Base-by-base conservation (phyloP, 225 moss, liverwort and hornwort genomes). In the Pleurozium schreberi region DNA sequence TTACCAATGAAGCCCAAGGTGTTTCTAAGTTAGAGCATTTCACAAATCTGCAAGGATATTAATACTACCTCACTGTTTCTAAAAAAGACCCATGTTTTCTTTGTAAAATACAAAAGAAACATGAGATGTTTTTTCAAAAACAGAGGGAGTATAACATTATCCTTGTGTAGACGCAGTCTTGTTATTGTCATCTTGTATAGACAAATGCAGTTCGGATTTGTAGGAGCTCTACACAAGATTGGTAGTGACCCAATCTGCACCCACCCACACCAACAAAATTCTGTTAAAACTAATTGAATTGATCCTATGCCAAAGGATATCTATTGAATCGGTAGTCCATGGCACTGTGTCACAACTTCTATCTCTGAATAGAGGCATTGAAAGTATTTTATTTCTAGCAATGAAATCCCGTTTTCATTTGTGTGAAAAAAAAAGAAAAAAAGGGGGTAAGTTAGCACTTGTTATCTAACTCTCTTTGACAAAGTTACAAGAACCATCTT, bases 181-280 rank as follows among this genome's bases (percentile, higher is more conserved):
- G 4, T 73, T 7, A 33, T 89, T 10, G 17, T 89, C 87, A 57
- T 81, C 87, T 47, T 65, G 84, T 64, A 80, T 7, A 9, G 40
- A 75, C 26, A 90, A 9, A 6, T 1, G 15, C 12, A 38, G 38
- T 65, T 92, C 86, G 2, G 62, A 75, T 80, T 87, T 75, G 75
- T 87, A 74, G 47, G 90, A 90, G 23, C 79, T 86, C 43, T 82
- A 73, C 26, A 55, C 18, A 59, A 90, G 61, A 89, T 81, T 89
- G 15, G 86, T 68, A 66, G 90, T 89, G 8, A 92, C 80, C 92
- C 92, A 92, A 9, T 92, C 88, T 92, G 75, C 88, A 88, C 61
- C 18, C 11, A 84, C 13, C 8, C 27, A n/a, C 40, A 28, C 3
- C 0, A 1, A 6, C 0, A 13, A 3, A 20, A 68, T 43, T 52